Evolutionary conservation across 73 alveolate species (phyloP).

Genomic region (Stentor roeselii): DNA sequence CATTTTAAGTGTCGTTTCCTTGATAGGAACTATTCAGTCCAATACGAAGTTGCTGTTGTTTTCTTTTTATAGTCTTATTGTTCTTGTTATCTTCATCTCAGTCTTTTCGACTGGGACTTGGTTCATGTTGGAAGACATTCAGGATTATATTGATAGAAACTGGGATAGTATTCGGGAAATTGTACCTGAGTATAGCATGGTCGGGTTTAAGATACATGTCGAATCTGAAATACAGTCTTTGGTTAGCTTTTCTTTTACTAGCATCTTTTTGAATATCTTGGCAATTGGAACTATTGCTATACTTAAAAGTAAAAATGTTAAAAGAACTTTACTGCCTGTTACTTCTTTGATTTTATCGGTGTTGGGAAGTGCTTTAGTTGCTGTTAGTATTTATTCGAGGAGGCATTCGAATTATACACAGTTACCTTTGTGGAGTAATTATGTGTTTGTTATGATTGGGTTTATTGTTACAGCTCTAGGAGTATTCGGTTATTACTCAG

Average conservation of each 20-base stretch:
- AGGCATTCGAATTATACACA: conserved; percentile 25
- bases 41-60: background rate
- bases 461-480: conserved; percentile 9
- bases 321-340: background rate
- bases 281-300: background rate
- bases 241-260: background rate
- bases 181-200: conserved; percentile 16
- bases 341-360: background rate
- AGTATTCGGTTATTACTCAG: background rate
- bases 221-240: conserved; percentile 22
- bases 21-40: background rate
- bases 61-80: conserved; percentile 1
- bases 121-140: background rate
- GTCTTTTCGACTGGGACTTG: conserved; percentile 16
- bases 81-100: background rate
- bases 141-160: conserved; percentile 12
- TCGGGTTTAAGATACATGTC: background rate
- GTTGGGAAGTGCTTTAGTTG: conserved; percentile 6
- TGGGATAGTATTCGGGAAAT: background rate
- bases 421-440: conserved; percentile 16
- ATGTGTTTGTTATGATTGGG: background rate
- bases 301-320: background rate
- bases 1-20: background rate
- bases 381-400: conserved; percentile 6
- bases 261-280: background rate